These are phyloP conservation scores for Wakefieldia striispora DNA, from an alignment of 768 basidiomycete genomes.

Conservation along the genomic window DNA sequence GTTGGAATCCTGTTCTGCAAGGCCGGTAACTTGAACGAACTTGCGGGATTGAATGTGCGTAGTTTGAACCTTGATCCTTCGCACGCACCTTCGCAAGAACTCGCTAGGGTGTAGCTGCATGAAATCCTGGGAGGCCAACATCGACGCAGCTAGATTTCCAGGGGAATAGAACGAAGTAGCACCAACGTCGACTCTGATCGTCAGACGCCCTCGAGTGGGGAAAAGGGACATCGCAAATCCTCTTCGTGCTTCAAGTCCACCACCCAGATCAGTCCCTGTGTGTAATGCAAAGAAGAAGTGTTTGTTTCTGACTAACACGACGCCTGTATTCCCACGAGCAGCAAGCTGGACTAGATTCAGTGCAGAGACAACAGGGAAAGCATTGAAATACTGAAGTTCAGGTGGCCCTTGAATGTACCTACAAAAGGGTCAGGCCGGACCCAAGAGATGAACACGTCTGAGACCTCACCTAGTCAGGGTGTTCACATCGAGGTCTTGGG, in stretches of 20 bases:
- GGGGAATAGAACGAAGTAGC: neutral
- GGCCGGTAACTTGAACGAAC: neutral
- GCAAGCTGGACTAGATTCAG: neutral
- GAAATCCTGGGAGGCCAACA: neutral
- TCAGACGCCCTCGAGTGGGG: neutral
- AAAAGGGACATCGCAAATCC: neutral
- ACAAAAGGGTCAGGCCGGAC: neutral
- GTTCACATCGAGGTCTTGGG: neutral
- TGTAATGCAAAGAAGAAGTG: neutral
- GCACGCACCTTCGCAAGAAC: neutral
- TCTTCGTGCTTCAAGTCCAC: neutral
- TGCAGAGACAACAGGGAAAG: neutral
- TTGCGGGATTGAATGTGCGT: neutral
- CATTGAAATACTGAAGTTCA: neutral
- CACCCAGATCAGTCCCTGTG: neutral
- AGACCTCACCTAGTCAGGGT: neutral
- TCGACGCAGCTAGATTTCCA: neutral
- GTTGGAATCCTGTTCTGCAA: neutral
- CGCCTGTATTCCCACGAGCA: neutral
- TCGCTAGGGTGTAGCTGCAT: neutral
- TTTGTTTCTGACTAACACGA: neutral
- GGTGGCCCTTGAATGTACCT: neutral
- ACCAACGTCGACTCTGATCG: neutral
- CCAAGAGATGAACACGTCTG: neutral
- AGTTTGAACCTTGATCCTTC: neutral